Conservation (phyloP, 139 green algal genomes). For the Coelastrella sp. region DNA sequence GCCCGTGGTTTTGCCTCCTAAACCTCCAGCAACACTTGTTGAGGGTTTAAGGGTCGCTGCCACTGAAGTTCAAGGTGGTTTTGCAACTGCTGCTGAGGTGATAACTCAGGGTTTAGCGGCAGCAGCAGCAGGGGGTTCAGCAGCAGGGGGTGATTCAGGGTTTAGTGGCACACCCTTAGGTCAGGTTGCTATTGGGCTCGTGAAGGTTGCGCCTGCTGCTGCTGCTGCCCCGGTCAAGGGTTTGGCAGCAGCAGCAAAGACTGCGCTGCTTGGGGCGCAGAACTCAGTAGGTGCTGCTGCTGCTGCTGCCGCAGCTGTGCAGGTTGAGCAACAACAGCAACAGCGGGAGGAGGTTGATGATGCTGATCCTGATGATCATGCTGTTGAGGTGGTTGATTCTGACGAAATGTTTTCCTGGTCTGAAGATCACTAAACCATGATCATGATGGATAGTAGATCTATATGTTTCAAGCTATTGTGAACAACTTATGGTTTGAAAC, state of each 20-base stretch:
- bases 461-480: too few species aligned
- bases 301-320: background rate
- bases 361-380: background rate
- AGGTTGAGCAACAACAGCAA: background rate
- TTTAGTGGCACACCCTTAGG: background rate
- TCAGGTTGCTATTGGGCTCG: background rate
- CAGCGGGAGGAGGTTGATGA: constrained; percentile 5
- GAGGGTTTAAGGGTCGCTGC: constrained; percentile 33
- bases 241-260: constrained; percentile 19
- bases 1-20: background rate
- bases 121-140: background rate
- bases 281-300: background rate
- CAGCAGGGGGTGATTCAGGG: too few species aligned
- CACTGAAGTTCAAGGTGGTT: constrained; percentile 48
- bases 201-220: constrained; percentile 21
- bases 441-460: too few species aligned
- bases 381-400: too few species aligned
- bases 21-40: background rate
- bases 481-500: too few species aligned
- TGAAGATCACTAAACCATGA: too few species aligned
- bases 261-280: constrained; percentile 22
- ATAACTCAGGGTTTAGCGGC: background rate
- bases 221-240: constrained; percentile 26
- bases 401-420: too few species aligned
- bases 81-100: constrained; percentile 39